Evolutionary conservation across 2,329 filamentous ascomycete genomes (phyloP).

Genomic region (Sodiomyces alkalinus): DNA sequence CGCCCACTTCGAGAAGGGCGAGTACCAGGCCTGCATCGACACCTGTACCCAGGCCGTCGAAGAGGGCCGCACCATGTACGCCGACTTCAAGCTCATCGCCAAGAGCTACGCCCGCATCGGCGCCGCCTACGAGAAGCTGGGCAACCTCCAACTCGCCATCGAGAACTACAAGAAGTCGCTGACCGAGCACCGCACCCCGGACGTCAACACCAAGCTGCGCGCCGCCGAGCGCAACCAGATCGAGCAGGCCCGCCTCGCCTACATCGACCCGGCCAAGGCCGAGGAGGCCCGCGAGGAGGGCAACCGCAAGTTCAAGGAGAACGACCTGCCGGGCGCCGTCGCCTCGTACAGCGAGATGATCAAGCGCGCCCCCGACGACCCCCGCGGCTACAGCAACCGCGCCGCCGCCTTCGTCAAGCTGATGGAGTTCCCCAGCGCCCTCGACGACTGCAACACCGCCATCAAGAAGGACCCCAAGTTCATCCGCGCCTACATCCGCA

Average conservation of each 20-base stretch:
- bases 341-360: slow-evolving; percentile 93
- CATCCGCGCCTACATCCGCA: slow-evolving; percentile 90
- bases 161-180: slow-evolving; percentile 87
- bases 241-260: slow-evolving; percentile 59
- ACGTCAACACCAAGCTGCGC: slow-evolving; percentile 84
- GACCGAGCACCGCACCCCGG: slow-evolving; percentile 91
- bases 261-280: slow-evolving; percentile 80
- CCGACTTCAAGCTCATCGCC: slow-evolving; percentile 96
- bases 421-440: slow-evolving; percentile 83
- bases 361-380: slow-evolving; percentile 85
- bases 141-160: slow-evolving; percentile 64
- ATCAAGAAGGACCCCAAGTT: slow-evolving; percentile 87
- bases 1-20: slow-evolving; percentile 90
- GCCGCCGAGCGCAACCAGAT: slow-evolving; percentile 76
- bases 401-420: slow-evolving; percentile 95
- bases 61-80: slow-evolving; percentile 75
- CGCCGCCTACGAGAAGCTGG: slow-evolving; percentile 80
- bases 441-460: slow-evolving; percentile 82
- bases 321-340: slow-evolving; percentile 88
- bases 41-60: slow-evolving; percentile 77
- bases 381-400: slow-evolving; percentile 92
- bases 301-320: slow-evolving; percentile 94
- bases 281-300: slow-evolving; percentile 91
- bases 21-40: slow-evolving; percentile 77
- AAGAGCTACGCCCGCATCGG: slow-evolving; percentile 97